A percentile compares a stretch with the other conserved stretches of the same genome.
phyloP scores from a whole-genome alignment of 257 asterid genomes.

The Verbascum thapsus region DNA sequence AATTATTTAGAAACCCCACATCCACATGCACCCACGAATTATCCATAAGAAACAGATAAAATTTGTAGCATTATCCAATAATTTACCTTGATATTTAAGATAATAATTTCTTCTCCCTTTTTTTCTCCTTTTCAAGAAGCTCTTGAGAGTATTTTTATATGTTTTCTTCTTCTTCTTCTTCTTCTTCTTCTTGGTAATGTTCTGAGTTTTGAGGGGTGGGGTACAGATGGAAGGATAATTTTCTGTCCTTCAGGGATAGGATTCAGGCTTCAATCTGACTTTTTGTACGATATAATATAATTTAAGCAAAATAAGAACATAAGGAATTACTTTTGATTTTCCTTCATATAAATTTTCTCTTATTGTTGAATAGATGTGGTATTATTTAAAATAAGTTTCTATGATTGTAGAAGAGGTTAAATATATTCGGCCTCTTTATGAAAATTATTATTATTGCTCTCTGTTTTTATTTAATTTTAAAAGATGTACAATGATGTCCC shows the following conservation, averaged over 20 bases:
- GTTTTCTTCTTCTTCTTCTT: background rate
- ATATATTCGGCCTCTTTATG: no score
- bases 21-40: conserved; percentile 23
- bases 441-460: no score
- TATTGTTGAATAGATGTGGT: no score
- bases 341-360: no score
- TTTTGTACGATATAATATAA: conserved; percentile 24
- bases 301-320: no score
- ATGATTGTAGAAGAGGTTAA: no score
- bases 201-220: conserved; percentile 11
- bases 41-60: conserved; percentile 10
- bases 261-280: conserved; percentile 49
- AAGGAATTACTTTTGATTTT: no score
- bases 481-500: no score
- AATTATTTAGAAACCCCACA: conserved; percentile 25
- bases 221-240: conserved; percentile 14
- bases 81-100: conserved; percentile 38
- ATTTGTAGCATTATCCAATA: background rate
- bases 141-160: conserved; percentile 6
- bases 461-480: no score
- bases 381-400: no score
- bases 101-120: conserved; percentile 20
- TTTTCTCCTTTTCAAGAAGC: conserved; percentile 11
- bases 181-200: background rate
- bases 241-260: conserved; percentile 54